Percentiles rank a stretch among this genome's conserved stretches.
Evolutionary conservation across 257 asterid genomes (phyloP).

Genomic region (Solanum paucissectum): DNA sequence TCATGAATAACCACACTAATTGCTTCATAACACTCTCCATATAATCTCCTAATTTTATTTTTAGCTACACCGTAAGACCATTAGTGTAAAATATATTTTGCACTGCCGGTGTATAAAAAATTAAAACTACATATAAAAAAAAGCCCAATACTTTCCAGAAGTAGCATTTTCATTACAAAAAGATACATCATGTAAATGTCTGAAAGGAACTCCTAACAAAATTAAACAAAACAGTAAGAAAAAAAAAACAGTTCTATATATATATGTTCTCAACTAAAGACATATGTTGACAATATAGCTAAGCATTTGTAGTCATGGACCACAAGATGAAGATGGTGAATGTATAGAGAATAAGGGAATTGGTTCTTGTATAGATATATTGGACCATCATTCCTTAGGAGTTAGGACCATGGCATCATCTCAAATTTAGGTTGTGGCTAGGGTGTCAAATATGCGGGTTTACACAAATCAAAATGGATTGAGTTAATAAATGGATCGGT

Average conservation of each 20-base stretch:
- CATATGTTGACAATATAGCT: neutral
- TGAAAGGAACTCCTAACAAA: neutral
- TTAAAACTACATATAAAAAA: neutral
- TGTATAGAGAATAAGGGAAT: neutral
- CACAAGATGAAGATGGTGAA: neutral
- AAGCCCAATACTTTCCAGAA: neutral
- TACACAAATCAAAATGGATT: neutral
- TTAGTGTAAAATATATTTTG: neutral
- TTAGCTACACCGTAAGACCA: neutral
- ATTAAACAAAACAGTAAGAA: neutral
- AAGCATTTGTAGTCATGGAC: neutral
- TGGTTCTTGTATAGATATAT: neutral
- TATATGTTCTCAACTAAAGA: neutral
- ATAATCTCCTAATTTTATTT: neutral
- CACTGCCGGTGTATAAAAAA: neutral
- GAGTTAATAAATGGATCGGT: neutral
- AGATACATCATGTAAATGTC: neutral
- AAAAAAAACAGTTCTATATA: neutral
- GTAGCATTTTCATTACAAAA: neutral
- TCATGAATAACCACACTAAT: neutral
- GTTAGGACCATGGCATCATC: constrained; percentile 12
- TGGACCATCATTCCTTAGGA: constrained; percentile 12
- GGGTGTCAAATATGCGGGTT: neutral
- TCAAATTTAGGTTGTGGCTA: neutral
- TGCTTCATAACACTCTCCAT: neutral